Evolutionary conservation across 106 monocot species (phyloP), one percentile per base, ranked within the genome.

Genomic region (Dendrobium officinale): DNA sequence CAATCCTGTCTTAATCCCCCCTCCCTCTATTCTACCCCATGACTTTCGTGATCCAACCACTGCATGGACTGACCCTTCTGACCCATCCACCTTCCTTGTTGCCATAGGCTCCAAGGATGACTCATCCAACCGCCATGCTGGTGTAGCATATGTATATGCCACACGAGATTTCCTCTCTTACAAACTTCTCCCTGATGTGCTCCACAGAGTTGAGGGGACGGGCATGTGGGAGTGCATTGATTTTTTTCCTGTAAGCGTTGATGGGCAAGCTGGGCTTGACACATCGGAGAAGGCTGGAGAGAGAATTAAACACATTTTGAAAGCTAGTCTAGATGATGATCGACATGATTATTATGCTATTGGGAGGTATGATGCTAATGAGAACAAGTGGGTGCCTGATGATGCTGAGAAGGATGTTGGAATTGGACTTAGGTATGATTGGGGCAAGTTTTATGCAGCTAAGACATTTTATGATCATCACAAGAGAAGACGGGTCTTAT

Each of bases 181-280:
- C 83, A 84, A 82, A 13, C 84, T 82, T 29, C 42, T 93, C 6
- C 85, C 83, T 3, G 90, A 86, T 9, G 16, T 82, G 11, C 79
- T 93, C n/a, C 93, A 90, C 85, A 27, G 24, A 10, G 93, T 93
- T n/a, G 47, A 67, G 2, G 67, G 72, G 0, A 88, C 90, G 6
- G 93, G 93, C 3, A 90, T 90, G 93, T 93, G 93, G 93, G 90
- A 93, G 78, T 93, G 93, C 80, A 81, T 93, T 3, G 93, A 93
- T 73, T 93, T 93, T 74, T 93, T 85, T 55, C 90, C 93, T 0
- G 85, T 93, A 6, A 73, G 84, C 0, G 78, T 80, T 11, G 43
- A 49, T 47, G 85, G 42, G 4, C 16, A 73, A 20, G 1, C 20
- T 0, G 89, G 84, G 22, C 75, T 84, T 29, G 87, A 83, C 72